Evolutionary conservation across 2,329 filamentous ascomycete genomes (phyloP), one percentile per base, ranked within the genome.

Genomic region (Cryphonectria parasitica): DNA sequence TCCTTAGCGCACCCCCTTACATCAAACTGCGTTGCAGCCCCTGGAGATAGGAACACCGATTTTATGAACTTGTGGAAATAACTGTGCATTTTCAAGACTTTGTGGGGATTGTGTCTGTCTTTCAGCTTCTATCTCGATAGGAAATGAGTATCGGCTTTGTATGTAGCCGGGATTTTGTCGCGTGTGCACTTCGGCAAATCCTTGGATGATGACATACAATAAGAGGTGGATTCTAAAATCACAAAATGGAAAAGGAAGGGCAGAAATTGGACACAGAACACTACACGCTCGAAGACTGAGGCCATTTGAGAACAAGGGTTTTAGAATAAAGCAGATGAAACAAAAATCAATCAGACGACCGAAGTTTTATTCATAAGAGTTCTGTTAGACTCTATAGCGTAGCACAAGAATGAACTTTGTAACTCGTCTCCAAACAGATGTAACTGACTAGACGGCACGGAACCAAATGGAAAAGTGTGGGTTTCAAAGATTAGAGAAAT

Each of bases 1-100:
- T 39, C 58, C 58, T 61, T 39, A 61, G 58, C 31, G 58, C 19
- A 39, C 34, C 34, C 56, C 56, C 31, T 58, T 61, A 39, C 19
- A n/a, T 31, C 31, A 61, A 36, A 61, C 13, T 39, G 22, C 3
- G 19, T 39, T 39, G 31, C 11, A 31, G 22, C 19, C 17, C 19
- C 58, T 61, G 31, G 34, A 11, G 3, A 19, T 19, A 60, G 28
- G 1, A 31, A 17, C 58, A 22, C n/a, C 31, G 10, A 11, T 17
- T 4, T 17, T 15, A 19, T 15, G 54, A 34, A 31, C 28, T 25
- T 31, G 54, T 19, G 22, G 45, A 28, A 13, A 58, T 4, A 8
- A 19, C 28, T 31, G 22, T 25, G 13, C 31, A 8, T 17, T 58
- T 58, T 5, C 31, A 34, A 25, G 8, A 13, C 10, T 31, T 8